Evolutionary conservation across 306 rosid genomes (phyloP).

Genomic region (Pterocarpus santalinus): DNA sequence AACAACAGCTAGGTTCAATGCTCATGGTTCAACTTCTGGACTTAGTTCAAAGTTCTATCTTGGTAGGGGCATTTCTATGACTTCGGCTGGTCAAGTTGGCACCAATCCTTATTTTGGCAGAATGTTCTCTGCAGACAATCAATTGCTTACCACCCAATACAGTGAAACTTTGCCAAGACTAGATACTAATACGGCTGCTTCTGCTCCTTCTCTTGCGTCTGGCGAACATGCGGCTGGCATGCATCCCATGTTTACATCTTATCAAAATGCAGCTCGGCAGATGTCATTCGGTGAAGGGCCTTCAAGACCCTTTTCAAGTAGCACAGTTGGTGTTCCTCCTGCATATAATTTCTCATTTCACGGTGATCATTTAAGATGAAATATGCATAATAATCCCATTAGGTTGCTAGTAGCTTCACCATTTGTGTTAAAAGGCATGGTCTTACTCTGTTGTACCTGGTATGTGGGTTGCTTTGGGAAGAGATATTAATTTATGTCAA

Average conservation of each 20-base stretch:
- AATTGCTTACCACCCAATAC: slow-evolving; percentile 44
- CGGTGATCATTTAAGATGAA: slow-evolving; percentile 60
- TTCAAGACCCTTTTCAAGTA: slow-evolving; percentile 56
- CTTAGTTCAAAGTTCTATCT: slow-evolving; percentile 46
- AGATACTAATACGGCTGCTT: slow-evolving; percentile 47
- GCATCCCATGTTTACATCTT: slow-evolving; percentile 51
- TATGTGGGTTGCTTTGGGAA: slow-evolving; percentile 19
- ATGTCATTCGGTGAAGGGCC: slow-evolving; percentile 52
- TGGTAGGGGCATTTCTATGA: slow-evolving; percentile 41
- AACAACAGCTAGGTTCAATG: slow-evolving; percentile 51
- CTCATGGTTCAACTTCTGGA: slow-evolving; percentile 55
- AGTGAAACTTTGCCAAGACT: slow-evolving; percentile 55
- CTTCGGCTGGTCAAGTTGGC: slow-evolving; percentile 50
- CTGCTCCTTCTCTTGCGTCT: slow-evolving; percentile 55
- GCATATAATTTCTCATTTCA: slow-evolving; percentile 54
- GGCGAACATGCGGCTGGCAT: slow-evolving; percentile 48
- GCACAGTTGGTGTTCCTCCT: slow-evolving; percentile 56
- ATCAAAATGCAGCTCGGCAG: slow-evolving; percentile 51
- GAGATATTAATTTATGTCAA: slow-evolving; percentile 27
- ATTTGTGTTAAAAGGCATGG: slow-evolving; percentile 32
- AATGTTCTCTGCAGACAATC: slow-evolving; percentile 50
- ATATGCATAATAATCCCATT: slow-evolving; percentile 56
- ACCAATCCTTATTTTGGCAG: slow-evolving; percentile 47
- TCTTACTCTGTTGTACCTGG: slow-evolving; percentile 42
- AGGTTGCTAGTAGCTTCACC: slow-evolving; percentile 47